These are phyloP conservation scores for Aureobasidium pullulans DNA, from an alignment of 2,329 filamentous ascomycete genomes.

Conservation along the genomic window DNA sequence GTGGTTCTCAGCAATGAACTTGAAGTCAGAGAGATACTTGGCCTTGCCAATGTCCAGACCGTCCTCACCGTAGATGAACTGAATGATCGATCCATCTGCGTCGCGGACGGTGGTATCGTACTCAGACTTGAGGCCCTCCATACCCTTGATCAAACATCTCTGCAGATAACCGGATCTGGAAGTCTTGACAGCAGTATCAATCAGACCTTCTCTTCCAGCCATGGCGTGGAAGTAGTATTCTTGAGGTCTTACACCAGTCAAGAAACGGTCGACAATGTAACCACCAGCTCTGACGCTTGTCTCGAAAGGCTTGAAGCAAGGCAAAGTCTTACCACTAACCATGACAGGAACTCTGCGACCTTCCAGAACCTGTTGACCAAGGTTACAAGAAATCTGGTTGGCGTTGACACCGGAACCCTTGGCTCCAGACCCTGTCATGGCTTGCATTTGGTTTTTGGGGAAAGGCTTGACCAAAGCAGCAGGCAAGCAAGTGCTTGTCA, in stretches of 20 bases:
- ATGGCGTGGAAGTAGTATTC: constrained; percentile 99
- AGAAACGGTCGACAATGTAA: constrained; percentile 91
- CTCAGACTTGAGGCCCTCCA: constrained; percentile 87
- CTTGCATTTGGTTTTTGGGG: constrained; percentile 96
- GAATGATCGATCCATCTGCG: constrained; percentile 83
- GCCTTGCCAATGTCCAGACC: constrained; percentile 91
- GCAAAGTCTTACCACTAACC: constrained; percentile 94
- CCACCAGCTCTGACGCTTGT: constrained; percentile 83
- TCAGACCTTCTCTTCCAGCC: constrained; percentile 95
- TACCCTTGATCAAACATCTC: constrained; percentile 94
- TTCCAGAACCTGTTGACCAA: constrained; percentile 94
- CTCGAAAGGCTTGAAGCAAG: constrained; percentile 89
- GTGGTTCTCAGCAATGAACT: constrained; percentile 82
- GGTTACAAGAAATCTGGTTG: constrained; percentile 93
- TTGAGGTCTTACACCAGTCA: constrained; percentile 93
- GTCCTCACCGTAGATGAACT: constrained; percentile 96
- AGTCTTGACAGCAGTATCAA: constrained; percentile 98
- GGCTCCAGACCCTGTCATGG: constrained; percentile 94
- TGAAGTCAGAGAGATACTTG: constrained; percentile 82
- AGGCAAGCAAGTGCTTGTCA: constrained; percentile 76
- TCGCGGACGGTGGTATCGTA: constrained; percentile 95
- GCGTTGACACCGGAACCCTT: constrained; percentile 92
- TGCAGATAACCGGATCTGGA: constrained; percentile 95
- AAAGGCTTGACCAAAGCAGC: constrained; percentile 81
- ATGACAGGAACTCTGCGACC: constrained; percentile 90